phyloP scores from a whole-genome alignment of 148 eudicot genomes.

The Simmondsia chinensis region DNA sequence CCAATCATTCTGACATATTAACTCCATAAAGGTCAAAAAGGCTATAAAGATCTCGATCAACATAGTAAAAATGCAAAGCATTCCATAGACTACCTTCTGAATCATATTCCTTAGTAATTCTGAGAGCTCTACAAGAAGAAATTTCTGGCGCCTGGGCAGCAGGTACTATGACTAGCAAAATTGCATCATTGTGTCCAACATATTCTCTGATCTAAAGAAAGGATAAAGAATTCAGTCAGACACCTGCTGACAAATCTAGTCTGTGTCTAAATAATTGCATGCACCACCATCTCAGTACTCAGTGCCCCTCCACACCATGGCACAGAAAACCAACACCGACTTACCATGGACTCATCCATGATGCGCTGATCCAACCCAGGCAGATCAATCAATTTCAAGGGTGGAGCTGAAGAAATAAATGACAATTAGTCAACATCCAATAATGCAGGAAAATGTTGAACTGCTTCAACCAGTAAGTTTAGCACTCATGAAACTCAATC shows the following conservation, averaged over 20 bases:
- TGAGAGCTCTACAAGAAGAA: constrained; percentile 71
- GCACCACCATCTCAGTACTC: no score
- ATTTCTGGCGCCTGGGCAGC: constrained; percentile 88
- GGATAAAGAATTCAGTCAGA: constrained; percentile 17
- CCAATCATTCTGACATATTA: neutral
- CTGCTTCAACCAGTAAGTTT: neutral
- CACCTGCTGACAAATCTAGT: constrained; percentile 1
- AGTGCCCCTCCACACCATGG: no score
- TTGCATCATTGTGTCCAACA: constrained; percentile 86
- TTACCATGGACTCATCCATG: constrained; percentile 86
- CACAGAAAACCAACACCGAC: constrained; percentile 13
- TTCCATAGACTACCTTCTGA: constrained; percentile 55
- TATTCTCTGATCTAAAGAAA: constrained; percentile 55
- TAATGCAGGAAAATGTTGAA: neutral
- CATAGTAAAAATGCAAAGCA: constrained; percentile 4
- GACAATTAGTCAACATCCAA: constrained; percentile 7
- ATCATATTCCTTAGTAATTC: constrained; percentile 90
- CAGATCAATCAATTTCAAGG: constrained; percentile 82
- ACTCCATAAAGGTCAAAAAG: no score
- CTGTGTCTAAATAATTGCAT: neutral
- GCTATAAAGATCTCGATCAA: no score
- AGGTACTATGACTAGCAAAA: constrained; percentile 83
- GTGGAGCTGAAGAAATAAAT: constrained; percentile 54
- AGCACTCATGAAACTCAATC: neutral
- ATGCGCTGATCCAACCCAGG: constrained; percentile 95